These are phyloP conservation scores for Phaffia australis DNA, from an alignment of 768 basidiomycete species.

Conservation along the genomic window DNA sequence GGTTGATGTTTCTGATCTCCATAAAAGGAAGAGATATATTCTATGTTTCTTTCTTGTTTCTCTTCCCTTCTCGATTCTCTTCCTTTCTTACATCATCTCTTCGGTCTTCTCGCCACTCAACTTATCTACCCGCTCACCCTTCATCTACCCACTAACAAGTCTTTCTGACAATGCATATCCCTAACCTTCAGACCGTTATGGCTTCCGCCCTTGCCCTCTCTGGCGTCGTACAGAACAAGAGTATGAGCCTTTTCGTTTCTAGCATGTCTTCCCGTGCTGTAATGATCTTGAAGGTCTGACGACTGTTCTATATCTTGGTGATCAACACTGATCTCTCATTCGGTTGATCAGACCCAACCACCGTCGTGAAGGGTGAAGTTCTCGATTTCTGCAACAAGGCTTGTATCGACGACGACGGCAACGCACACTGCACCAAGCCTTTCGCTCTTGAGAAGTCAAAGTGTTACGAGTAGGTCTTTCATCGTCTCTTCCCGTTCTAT, in stretches of 20 bases:
- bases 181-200: constrained; percentile 31
- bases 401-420: constrained; percentile 33
- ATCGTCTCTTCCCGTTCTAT: not conserved
- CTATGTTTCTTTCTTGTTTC: too few relatives aligned
- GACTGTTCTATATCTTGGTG: too few relatives aligned
- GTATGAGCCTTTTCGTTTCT: constrained; percentile 27
- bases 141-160: not conserved
- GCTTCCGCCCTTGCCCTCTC: constrained; percentile 33
- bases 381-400: constrained; percentile 32
- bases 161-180: constrained; percentile 32
- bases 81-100: too few relatives aligned
- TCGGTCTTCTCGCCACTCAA: too few relatives aligned
- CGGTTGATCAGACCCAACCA: constrained; percentile 25
- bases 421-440: constrained; percentile 34
- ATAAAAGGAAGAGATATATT: too few relatives aligned
- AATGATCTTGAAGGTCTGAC: not conserved
- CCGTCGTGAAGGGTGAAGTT: constrained; percentile 31
- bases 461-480: constrained; percentile 29
- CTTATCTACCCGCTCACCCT: not conserved
- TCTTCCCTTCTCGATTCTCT: too few relatives aligned
- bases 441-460: constrained; percentile 33
- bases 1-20: too few relatives aligned
- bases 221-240: constrained; percentile 26
- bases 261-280: not conserved
- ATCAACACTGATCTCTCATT: not conserved